phyloP scores from a whole-genome alignment of 441 rosid genomes.

The Gossypium schwendimanii region DNA sequence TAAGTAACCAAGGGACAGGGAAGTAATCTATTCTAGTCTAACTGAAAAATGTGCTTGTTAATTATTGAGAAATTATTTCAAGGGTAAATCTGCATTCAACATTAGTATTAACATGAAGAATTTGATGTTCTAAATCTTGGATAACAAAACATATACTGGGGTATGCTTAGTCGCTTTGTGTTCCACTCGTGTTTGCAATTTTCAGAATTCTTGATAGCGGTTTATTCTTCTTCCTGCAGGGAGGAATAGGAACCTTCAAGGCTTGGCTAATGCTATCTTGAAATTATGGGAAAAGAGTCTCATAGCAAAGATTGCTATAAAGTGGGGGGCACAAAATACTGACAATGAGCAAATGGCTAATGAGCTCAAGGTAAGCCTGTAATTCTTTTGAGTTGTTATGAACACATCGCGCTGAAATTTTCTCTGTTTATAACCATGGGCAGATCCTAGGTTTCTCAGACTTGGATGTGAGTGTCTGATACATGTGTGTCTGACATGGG shows the following conservation, averaged over 20 bases:
- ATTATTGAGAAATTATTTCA: neutral
- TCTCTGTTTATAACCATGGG: neutral
- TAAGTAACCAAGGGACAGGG: neutral
- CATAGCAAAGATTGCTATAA: constrained; percentile 74
- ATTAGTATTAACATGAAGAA: neutral
- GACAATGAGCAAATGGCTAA: constrained; percentile 76
- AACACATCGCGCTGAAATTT: neutral
- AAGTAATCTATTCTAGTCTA: neutral
- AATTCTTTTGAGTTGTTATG: neutral
- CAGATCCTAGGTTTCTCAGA: neutral
- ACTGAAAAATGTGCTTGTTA: neutral
- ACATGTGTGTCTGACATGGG: no score
- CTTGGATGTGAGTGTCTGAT: no score
- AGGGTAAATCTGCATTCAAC: neutral
- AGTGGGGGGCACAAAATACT: constrained; percentile 72
- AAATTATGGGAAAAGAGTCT: constrained; percentile 70
- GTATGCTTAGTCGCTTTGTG: neutral
- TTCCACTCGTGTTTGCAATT: neutral
- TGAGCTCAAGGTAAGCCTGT: constrained; percentile 57
- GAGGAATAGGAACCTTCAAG: constrained; percentile 73
- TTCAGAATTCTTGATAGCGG: neutral
- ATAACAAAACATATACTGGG: neutral
- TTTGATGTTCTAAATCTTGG: neutral
- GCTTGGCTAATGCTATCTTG: constrained; percentile 69
- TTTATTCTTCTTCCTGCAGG: constrained; percentile 36